These are phyloP conservation scores for Debaryomyces prosopidis DNA, from an alignment of 805 yeast species.

Conservation along the genomic window DNA sequence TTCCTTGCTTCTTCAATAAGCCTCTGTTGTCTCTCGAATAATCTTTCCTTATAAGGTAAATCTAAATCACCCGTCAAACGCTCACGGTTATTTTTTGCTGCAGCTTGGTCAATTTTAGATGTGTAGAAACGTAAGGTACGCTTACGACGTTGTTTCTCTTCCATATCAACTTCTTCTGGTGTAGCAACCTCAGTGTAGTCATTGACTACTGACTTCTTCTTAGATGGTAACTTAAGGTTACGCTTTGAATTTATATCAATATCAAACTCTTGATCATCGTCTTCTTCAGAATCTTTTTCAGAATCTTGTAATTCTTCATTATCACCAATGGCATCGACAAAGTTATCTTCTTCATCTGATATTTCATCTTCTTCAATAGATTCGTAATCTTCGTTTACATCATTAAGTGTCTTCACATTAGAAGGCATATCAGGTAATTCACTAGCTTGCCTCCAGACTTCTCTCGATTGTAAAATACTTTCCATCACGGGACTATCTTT, in stretches of 20 bases:
- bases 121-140: slow-evolving; percentile 91
- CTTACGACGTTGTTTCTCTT: slow-evolving; percentile 80
- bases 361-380: slow-evolving; percentile 5
- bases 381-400: slow-evolving; percentile 5
- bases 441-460: slow-evolving; percentile 84
- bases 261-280: slow-evolving; percentile 34
- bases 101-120: slow-evolving; percentile 89
- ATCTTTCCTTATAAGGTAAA: slow-evolving; percentile 86
- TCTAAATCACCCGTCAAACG: slow-evolving; percentile 78
- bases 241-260: slow-evolving; percentile 57
- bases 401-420: slow-evolving; percentile 3
- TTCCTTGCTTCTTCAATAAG: slow-evolving; percentile 83
- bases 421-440: slow-evolving; percentile 38
- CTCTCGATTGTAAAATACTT: slow-evolving; percentile 75
- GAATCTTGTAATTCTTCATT: slow-evolving; percentile 13
- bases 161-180: slow-evolving; percentile 79
- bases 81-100: slow-evolving; percentile 49
- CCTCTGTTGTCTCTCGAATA: slow-evolving; percentile 87
- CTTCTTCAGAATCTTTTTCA: slow-evolving; percentile 16
- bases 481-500: slow-evolving; percentile 92
- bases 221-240: slow-evolving; percentile 40
- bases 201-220: slow-evolving; percentile 21
- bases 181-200: slow-evolving; percentile 67
- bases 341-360: slow-evolving; percentile 9
- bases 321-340: slow-evolving; percentile 12